Base-by-base conservation (phyloP, 805 yeast genomes). In the Naumovozyma dairenensis region DNA sequence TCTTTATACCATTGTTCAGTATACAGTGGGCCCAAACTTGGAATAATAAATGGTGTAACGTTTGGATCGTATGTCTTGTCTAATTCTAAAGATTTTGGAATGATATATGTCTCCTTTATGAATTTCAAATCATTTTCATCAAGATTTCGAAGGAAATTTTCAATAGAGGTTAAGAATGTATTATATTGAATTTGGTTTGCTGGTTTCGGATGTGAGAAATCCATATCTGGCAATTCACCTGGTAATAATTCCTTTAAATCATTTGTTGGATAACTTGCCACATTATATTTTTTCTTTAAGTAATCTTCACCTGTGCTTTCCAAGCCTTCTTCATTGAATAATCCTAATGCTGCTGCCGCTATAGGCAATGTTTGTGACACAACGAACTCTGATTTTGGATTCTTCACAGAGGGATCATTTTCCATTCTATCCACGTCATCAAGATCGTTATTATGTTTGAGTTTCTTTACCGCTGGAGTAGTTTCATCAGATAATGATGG, bases 141-240 rank as follows among this genome's bases (percentile, higher is more conserved):
- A 46, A 73, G 83, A 2, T 72, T 71, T 40, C 94, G 68, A 60
- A 80, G 87, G 53, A 73, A 89, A 20, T 87, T 82, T 54, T 92
- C 98, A 24, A 86, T 70, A 45, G 80, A 84, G 1, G 87, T 62
- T 44, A 83, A 80, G 53, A 83, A 92, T 0, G 98, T 87, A 9
- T 82, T 68, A 53, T 82, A 86, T 51, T 86, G 96, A 13, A 89
- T 92, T 61, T 92, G 98, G 56, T 85, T 89, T 2, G 85, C 60
- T 14, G 87, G 87, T 49, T 87, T 89, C 10, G 78, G 74, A 41
- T 76, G 74, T 4, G 95, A 78, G 36, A 83, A 85, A 57, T 92
- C 97, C 36, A 69, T 71, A 54, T 82, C 77, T 8, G 98, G 98
- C 17, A 86, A 77, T 22, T 67, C 74, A 3, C 98, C 99, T 0